These are phyloP conservation scores for Wickerhamiella sorbophila DNA, from an alignment of 805 yeast genomes.

Conservation along the genomic window DNA sequence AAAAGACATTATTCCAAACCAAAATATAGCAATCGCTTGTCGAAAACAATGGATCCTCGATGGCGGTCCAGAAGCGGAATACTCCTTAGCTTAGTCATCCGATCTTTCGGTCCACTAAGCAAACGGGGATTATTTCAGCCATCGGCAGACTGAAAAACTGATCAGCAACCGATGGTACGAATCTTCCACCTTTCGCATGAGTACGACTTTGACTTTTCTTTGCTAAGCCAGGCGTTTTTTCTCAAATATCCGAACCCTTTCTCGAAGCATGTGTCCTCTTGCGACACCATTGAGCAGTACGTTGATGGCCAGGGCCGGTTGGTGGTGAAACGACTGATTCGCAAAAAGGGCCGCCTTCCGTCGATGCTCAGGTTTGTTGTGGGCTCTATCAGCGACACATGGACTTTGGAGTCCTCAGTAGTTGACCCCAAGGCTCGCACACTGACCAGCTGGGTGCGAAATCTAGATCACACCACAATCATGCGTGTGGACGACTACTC, in stretches of 20 bases:
- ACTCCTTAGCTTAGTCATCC: too few species aligned
- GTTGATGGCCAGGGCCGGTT: conserved; percentile 52
- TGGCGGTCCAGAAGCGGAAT: conserved; percentile 2
- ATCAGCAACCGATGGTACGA: conserved; percentile 67
- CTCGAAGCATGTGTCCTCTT: conserved; percentile 70
- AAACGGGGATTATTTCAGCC: too few species aligned
- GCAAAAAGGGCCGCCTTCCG: conserved; percentile 71
- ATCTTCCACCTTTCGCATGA: conserved; percentile 41
- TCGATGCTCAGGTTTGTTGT: conserved; percentile 61
- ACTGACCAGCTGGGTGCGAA: conserved; percentile 60
- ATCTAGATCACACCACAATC: conserved; percentile 69
- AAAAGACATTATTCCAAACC: conserved; percentile 17
- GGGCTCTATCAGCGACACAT: conserved; percentile 53
- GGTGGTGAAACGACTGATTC: conserved; percentile 56
- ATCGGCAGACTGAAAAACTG: too few species aligned
- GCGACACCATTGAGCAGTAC: conserved; percentile 54
- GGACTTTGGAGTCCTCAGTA: conserved; percentile 68
- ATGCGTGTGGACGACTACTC: conserved; percentile 69
- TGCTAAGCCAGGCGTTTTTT: conserved; percentile 65
- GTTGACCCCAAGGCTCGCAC: conserved; percentile 46
- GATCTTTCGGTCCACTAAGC: too few species aligned
- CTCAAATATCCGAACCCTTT: conserved; percentile 64
- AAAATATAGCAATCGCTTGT: neutral
- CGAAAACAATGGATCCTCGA: neutral
- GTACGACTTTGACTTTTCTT: conserved; percentile 47